Conservation (phyloP, 345 rosid genomes). For the Cardamine chenopodiifolia region DNA sequence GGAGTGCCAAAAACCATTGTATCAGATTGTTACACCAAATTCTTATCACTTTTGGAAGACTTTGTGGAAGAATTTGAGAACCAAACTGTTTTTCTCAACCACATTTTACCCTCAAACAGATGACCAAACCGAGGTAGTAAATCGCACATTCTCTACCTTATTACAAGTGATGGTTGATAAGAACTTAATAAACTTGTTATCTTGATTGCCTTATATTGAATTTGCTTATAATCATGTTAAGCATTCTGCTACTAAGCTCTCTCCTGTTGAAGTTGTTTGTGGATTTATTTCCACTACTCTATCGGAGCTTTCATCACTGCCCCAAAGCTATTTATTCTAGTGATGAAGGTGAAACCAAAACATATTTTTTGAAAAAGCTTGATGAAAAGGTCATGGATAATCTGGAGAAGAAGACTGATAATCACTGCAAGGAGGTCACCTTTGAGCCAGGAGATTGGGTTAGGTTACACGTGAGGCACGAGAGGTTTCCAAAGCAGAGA, state of each 20-base stretch:
- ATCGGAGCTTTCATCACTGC: fast-evolving
- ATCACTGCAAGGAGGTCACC: neutral
- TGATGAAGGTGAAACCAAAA: neutral
- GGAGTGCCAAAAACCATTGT: neutral
- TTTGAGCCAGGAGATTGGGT: neutral
- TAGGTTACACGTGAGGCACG: neutral
- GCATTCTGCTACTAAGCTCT: too few relatives aligned
- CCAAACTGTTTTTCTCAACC: neutral
- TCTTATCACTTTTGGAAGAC: neutral
- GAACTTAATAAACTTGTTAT: too few relatives aligned
- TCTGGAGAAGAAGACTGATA: neutral
- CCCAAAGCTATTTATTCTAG: neutral
- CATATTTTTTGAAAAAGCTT: neutral
- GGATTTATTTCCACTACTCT: neutral
- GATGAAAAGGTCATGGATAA: neutral
- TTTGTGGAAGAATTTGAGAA: neutral
- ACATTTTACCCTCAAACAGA: neutral
- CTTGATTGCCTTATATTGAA: too few relatives aligned
- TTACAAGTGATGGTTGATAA: too few relatives aligned
- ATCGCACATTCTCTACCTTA: too few relatives aligned
- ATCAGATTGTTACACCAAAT: neutral
- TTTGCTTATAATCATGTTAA: too few relatives aligned
- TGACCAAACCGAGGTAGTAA: neutral
- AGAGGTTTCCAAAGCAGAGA: neutral
- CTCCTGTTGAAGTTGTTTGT: neutral